Evolutionary conservation across 345 rosid species (phyloP), one percentile per base, ranked within the genome.

Genomic region (Citrus medica): DNA sequence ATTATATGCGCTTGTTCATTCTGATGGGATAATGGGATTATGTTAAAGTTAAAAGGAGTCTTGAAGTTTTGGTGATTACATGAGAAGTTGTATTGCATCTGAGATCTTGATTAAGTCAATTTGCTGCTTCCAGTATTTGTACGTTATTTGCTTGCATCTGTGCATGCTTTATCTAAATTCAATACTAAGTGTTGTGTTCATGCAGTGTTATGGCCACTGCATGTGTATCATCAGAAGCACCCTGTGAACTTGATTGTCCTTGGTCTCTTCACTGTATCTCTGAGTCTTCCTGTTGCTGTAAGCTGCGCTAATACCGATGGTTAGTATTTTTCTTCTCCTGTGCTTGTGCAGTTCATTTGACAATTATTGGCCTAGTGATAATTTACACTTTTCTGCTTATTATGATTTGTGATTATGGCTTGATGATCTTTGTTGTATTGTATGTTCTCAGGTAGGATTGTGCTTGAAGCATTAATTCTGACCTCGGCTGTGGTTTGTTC

Each of bases 161-260:
- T 37, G 22, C 63, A 56, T 66, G 25, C 35, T 56, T 59, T 6
- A 68, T 70, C 28, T 64, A 7, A 61, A 65, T 10, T 65, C 71
- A 77, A 74, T 12, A n/a, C 60, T 62, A 19, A 38, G 46, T 6
- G 51, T 37, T 12, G 70, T 28, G 12, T 64, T 19, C 17, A 21
- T 91, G 94, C 92, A 96, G 99, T 94, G 79, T 81, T 94, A 78
- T 92, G 98, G 97, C 98, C 98, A 3, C 77, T 96, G 67, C 97
- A 96, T 62, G 77, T 92, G 32, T 96, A 96, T 82, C 98, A 92
- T 85, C 98, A 94, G 87, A 94, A 90, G 82, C 97, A 96, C 82
- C 98, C 99, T 0, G 78, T 93, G 80, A 96, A 96, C 85, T 84
- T 96, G 80, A 83, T 96, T 78, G 71, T 96, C 79, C 93, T 93